Evolutionary conservation across 2,329 filamentous ascomycete genomes (phyloP).

Genomic region (Fusarium sp.): DNA sequence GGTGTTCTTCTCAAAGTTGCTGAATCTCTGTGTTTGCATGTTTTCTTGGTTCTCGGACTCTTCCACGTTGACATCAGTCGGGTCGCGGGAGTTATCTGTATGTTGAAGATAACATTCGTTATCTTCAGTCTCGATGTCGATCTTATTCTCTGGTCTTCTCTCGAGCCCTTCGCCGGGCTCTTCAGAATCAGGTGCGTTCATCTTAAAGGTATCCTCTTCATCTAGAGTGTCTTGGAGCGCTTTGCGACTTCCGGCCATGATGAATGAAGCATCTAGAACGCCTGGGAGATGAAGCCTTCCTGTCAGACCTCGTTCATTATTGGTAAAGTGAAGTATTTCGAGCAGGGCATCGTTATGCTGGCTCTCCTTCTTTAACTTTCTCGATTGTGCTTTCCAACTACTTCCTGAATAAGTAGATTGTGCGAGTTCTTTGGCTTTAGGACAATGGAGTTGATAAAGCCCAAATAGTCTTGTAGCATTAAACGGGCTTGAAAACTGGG

Average conservation of each 20-base stretch:
- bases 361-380: neutral
- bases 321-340: slow-evolving; percentile 1
- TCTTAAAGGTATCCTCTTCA: rapidly evolving
- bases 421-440: neutral
- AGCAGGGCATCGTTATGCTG: neutral
- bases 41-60: neutral
- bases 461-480: slow-evolving; percentile 3
- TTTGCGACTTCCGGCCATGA: slow-evolving; percentile 19
- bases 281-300: slow-evolving; percentile 4
- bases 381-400: too few relatives aligned
- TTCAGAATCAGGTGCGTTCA: neutral
- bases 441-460: slow-evolving; percentile 15
- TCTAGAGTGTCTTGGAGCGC: neutral
- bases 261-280: slow-evolving; percentile 7
- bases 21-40: neutral
- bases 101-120: neutral
- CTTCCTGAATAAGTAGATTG: too few relatives aligned
- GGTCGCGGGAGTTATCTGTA: neutral
- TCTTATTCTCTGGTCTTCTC: neutral
- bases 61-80: neutral
- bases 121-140: neutral
- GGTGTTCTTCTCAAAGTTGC: slow-evolving; percentile 28
- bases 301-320: neutral
- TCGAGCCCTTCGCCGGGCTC: too few relatives aligned
- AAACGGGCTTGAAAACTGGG: neutral